Evolutionary conservation across 106 monocot species (phyloP), one percentile per base, ranked within the genome.

Genomic region (Acorus gramineus): DNA sequence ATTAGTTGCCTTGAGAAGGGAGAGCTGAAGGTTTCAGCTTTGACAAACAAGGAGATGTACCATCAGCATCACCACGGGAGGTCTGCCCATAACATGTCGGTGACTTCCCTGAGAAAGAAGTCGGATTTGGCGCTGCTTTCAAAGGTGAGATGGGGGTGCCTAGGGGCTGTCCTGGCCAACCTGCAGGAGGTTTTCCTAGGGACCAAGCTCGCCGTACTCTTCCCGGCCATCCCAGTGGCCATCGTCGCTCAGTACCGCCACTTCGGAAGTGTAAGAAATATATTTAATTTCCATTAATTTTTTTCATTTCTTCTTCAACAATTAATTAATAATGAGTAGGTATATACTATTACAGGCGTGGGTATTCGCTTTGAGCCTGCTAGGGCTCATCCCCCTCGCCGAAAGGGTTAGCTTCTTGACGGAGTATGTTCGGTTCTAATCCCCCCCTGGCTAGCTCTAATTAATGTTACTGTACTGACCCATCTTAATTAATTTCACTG

Each of bases 131-230:
- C 80, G 2, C 70, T 87, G 45, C 49, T 92, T 4, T 65, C 77
- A 72, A 92, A 82, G 75, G 71, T 87, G 0, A 75, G 63, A 5
- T 81, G 71, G 62, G 53, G 63, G 1, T 28, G 68, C 10, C 84
- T 93, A 9, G 56, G 93, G 51, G 56, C 45, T 13, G 1, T 83
- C 2, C 81, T 90, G 2, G 79, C 79, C 28, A 87, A 87, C 66
- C 69, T 95, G 4, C 94, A 87, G 71, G 89, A 94, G 75, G 68
- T 94, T 56, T 82, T 94, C 73, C 72, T 94, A 8, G 89, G 84
- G n/a, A 94, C 93, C 59, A 94, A 94, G 77, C 81, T 94, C 56
- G 73, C 70, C 77, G 12, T 86, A 56, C 89, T 94, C 66, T 89
- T 94, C 68, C 81, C 84, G 5, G 79, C 86, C 12, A 79, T 94